Evolutionary conservation across 768 basidiomycete species (phyloP), one percentile per base, ranked within the genome.

Genomic region (Boletus reticulatus): DNA sequence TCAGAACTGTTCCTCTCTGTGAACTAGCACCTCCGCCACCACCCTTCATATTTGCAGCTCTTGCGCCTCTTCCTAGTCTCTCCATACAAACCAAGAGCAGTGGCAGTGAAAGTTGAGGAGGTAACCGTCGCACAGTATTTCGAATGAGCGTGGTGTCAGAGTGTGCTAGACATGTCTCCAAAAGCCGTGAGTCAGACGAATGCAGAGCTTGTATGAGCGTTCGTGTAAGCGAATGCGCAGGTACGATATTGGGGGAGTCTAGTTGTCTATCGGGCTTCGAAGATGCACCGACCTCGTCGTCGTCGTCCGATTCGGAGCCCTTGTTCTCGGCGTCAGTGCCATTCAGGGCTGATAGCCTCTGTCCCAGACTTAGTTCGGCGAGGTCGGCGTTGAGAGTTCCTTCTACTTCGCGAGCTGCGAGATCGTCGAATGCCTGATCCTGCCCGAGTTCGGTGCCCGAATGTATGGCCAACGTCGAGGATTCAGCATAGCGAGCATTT

Each of bases 131-230:
- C 41, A 99, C 86, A 2, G 96, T 97, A 66, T 93, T 91, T 44
- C 85, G 81, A 56, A 99, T 89, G 45, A 99, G 76, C 3, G 76
- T 70, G n/a, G 80, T 76, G 63, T 95, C 87, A 17, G 92, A 89
- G 72, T 98, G 91, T 1, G 84, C 76, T 31, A 96, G 74, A 73
- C 94, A 96, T 24, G 88, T 88, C 67, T 97, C 92, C 56, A 98
- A 75, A 37, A 98, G 76, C 11, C 84, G 83, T 3, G 89, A 82
- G 76, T 99, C 97, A 19, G 90, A 88, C 1, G 97, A 98, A 70
- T 99, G 97, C 27, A 99, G 75, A 0, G 97, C 96, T 74, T 99
- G 97, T 55, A 96, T 91, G 47, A 99, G 80, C 27, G 96, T 95
- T 52, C 94, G 87, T 27, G 96, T 92, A 56, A 98, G 81, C 0